A percentile compares a stretch with the other conserved stretches of the same genome.
These are phyloP conservation scores for Paraglomus brasilianum DNA, from an alignment of 192 early-diverging fungal species.

Conservation along the genomic window DNA sequence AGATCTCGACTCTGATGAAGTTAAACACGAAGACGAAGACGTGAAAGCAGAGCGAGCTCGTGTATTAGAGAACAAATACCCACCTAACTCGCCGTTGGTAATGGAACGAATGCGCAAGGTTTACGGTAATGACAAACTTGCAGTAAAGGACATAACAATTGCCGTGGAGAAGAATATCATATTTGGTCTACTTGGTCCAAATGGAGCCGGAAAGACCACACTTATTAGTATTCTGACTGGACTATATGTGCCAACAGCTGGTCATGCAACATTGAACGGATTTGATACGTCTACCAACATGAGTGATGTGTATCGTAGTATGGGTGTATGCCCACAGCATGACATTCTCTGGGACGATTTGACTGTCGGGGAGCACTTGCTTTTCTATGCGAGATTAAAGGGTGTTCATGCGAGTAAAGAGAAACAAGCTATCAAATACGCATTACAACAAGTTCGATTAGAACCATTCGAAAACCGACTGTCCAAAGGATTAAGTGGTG, in stretches of 20 bases:
- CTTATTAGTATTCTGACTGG: conserved; percentile 72
- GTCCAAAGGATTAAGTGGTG: conserved; percentile 66
- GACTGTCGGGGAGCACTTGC: conserved; percentile 69
- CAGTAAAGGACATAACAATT: conserved; percentile 67
- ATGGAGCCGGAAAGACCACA: conserved; percentile 74
- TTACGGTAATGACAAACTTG: conserved; percentile 58
- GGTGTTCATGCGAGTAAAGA: conserved; percentile 54
- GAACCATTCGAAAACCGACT: conserved; percentile 54
- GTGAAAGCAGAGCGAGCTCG: conserved; percentile 60
- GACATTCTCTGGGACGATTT: conserved; percentile 76
- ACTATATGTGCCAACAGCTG: conserved; percentile 54
- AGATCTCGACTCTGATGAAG: conserved; percentile 42
- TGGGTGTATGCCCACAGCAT: conserved; percentile 74
- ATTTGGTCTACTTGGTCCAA: conserved; percentile 71
- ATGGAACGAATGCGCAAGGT: conserved; percentile 58
- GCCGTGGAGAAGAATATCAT: conserved; percentile 57
- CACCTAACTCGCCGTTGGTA: conserved; percentile 50
- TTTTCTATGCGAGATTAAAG: conserved; percentile 72
- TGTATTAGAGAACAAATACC: conserved; percentile 43
- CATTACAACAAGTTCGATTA: conserved; percentile 54
- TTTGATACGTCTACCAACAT: conserved; percentile 54
- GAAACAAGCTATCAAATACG: conserved; percentile 40
- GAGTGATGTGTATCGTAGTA: conserved; percentile 55
- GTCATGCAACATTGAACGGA: conserved; percentile 56
- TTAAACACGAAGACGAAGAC: conserved; percentile 60